phyloP scores from a whole-genome alignment of 2,329 filamentous ascomycete genomes.

The Macrophomina phaseolina region DNA sequence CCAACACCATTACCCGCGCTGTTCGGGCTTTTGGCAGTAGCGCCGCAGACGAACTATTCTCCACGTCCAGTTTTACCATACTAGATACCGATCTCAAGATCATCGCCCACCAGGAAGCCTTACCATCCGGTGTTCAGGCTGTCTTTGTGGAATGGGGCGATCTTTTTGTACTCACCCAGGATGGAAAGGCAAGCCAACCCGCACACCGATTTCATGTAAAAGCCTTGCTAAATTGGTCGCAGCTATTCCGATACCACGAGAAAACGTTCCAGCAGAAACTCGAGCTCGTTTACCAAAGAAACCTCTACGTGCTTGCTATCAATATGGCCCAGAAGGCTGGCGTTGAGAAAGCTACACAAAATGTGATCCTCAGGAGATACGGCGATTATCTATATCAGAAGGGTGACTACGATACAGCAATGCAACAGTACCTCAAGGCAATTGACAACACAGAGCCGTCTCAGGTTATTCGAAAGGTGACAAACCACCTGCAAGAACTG shows the following conservation, averaged over 20 bases:
- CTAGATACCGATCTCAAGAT: constrained; percentile 92
- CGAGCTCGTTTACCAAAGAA: constrained; percentile 91
- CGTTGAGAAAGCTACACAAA: constrained; percentile 80
- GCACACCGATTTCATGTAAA: too few relatives aligned
- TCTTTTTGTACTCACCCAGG: constrained; percentile 85
- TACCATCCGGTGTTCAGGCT: constrained; percentile 78
- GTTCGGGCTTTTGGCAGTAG: constrained; percentile 76
- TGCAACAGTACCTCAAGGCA: constrained; percentile 96
- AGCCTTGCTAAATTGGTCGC: constrained; percentile 29
- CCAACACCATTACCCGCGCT: constrained; percentile 57
- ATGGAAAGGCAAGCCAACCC: constrained; percentile 76
- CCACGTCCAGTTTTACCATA: constrained; percentile 84
- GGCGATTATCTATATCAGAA: constrained; percentile 95
- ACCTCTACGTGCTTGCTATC: constrained; percentile 89
- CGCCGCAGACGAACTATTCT: constrained; percentile 79
- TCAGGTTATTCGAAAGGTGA: constrained; percentile 89
- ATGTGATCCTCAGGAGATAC: constrained; percentile 89
- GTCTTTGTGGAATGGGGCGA: constrained; percentile 91
- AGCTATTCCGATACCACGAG: constrained; percentile 89
- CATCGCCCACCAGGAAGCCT: constrained; percentile 84
- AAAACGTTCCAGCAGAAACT: constrained; percentile 89
- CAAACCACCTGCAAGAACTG: background rate
- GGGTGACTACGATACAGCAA: constrained; percentile 95
- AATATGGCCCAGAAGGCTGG: constrained; percentile 90
- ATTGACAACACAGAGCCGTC: constrained; percentile 97